A percentile compares a stretch with the other conserved stretches of the same genome.
These are phyloP conservation scores for Aspergillus funiculosus DNA, from an alignment of 495 filamentous ascomycete species.

Conservation along the genomic window DNA sequence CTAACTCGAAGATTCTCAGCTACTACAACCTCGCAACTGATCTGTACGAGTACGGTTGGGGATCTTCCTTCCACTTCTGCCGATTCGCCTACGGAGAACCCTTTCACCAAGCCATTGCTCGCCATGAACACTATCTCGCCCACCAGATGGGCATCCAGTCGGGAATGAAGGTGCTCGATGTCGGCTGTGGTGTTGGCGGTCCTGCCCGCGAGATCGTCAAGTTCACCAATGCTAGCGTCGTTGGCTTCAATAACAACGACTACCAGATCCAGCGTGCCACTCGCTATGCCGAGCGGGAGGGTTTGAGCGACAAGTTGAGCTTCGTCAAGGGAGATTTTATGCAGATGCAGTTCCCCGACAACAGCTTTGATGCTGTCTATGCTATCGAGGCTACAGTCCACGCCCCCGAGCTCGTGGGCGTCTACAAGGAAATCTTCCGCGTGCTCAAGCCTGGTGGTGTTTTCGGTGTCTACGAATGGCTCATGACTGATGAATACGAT, in stretches of 20 bases:
- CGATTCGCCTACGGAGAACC: constrained; percentile 83
- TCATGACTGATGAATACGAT: constrained; percentile 97
- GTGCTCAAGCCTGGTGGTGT: constrained; percentile 94
- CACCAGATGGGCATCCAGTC: constrained; percentile 80
- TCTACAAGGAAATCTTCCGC: constrained; percentile 90
- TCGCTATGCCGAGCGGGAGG: constrained; percentile 74
- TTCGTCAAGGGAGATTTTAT: constrained; percentile 98
- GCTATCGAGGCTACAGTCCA: constrained; percentile 98
- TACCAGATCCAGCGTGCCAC: constrained; percentile 97
- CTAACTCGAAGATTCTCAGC: constrained; percentile 38
- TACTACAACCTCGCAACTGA: constrained; percentile 99
- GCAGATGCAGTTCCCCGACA: constrained; percentile 96
- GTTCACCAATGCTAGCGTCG: constrained; percentile 84
- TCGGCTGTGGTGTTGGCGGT: constrained; percentile 95
- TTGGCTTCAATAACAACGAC: constrained; percentile 98
- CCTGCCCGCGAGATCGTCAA: constrained; percentile 96
- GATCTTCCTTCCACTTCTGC: constrained; percentile 95
- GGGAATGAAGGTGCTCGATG: constrained; percentile 87
- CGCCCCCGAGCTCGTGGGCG: constrained; percentile 87
- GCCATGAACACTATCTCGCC: constrained; percentile 97
- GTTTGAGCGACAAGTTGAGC: constrained; percentile 71
- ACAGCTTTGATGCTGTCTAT: constrained; percentile 92
- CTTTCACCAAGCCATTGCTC: constrained; percentile 90
- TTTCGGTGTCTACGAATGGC: constrained; percentile 98
- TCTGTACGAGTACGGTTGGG: constrained; percentile 97